phyloP scores from a whole-genome alignment of 1,284 basidiomycete genomes.

The Rhizoctonia solani region DNA sequence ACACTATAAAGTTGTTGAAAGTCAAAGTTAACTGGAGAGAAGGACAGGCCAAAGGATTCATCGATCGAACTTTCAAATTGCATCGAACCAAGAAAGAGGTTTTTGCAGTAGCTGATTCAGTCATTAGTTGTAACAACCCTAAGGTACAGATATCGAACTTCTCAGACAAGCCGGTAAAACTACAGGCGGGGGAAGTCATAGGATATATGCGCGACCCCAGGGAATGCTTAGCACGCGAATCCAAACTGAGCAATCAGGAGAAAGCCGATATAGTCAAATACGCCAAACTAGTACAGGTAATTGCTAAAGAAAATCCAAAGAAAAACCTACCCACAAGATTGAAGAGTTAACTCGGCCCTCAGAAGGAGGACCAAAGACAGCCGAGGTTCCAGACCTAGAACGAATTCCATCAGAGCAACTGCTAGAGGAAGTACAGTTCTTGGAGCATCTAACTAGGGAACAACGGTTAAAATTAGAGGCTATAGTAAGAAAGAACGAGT shows the following conservation, averaged over 20 bases:
- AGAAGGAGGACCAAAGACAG: constrained; percentile 42
- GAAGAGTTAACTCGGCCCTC: constrained; percentile 2
- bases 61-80: too few species aligned
- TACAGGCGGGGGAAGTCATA: constrained; percentile 7
- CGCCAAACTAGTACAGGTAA: background rate
- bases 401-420: constrained; percentile 25
- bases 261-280: background rate
- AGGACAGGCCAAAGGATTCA: too few species aligned
- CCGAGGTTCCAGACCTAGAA: constrained; percentile 38
- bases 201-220: constrained; percentile 36
- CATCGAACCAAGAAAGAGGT: too few species aligned
- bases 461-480: too few species aligned
- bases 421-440: constrained; percentile 21
- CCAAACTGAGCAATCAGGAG: background rate
- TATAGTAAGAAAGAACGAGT: background rate
- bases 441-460: too few species aligned
- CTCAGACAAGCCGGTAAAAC: too few species aligned
- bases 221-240: constrained; percentile 38
- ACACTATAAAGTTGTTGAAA: too few species aligned
- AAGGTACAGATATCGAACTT: too few species aligned
- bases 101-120: too few species aligned
- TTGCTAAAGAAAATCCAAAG: background rate
- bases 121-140: too few species aligned
- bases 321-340: background rate
- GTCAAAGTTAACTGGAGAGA: too few species aligned